Percentiles rank a stretch among this genome's conserved stretches.
Conservation (phyloP, 176 grass and related monocot genomes). For the Musa acuminata region DNA sequence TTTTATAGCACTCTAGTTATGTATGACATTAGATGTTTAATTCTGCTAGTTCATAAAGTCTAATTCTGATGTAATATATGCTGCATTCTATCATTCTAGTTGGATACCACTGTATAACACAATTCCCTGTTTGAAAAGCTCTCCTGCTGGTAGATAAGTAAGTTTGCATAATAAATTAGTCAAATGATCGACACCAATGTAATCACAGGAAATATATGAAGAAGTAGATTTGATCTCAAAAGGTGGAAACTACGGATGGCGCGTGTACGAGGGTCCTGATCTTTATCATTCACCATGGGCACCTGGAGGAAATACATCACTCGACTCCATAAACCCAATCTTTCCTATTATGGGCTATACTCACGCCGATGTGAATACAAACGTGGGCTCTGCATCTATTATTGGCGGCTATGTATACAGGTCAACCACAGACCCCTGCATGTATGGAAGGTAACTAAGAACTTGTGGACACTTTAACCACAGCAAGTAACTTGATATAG, state of each 20-base stretch:
- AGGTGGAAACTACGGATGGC: constrained; percentile 87
- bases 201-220: constrained; percentile 36
- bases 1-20: too few relatives aligned
- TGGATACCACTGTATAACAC: too few relatives aligned
- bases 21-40: too few relatives aligned
- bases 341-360: constrained; percentile 58
- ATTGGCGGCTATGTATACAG: constrained; percentile 69
- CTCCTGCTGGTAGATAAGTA: background rate
- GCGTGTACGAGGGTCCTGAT: constrained; percentile 41
- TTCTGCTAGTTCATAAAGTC: too few relatives aligned
- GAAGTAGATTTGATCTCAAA: constrained; percentile 64
- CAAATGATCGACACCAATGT: background rate
- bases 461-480: too few relatives aligned
- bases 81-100: too few relatives aligned
- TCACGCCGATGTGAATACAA: constrained; percentile 41
- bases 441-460: constrained; percentile 41
- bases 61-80: too few relatives aligned
- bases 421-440: constrained; percentile 57
- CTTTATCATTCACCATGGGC: constrained; percentile 22
- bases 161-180: too few relatives aligned
- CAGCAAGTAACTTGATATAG: too few relatives aligned
- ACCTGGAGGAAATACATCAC: constrained; percentile 69
- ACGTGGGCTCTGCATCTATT: constrained; percentile 60
- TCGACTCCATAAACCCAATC: constrained; percentile 48
- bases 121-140: too few relatives aligned